A percentile compares a stretch with the other conserved stretches of the same genome.
phyloP scores from a whole-genome alignment of 2,329 filamentous ascomycete genomes.

The Ceratocystis variospora region DNA sequence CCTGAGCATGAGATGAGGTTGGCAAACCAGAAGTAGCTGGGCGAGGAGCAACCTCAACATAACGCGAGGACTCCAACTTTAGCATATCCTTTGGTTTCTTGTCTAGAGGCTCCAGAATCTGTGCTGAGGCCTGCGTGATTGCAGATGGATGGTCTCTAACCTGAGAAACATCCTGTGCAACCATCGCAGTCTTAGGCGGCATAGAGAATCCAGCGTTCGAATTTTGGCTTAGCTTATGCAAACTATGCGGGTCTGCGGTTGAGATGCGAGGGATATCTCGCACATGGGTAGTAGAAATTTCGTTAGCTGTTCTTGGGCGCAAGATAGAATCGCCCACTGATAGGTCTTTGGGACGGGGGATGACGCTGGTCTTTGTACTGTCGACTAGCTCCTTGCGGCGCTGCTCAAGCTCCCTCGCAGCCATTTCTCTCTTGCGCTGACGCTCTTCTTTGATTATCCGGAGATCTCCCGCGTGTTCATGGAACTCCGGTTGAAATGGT shows the following conservation, averaged over 20 bases:
- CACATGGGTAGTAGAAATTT: slow-evolving; percentile 25
- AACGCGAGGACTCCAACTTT: not conserved
- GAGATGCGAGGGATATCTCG: slow-evolving; percentile 45
- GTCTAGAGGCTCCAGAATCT: not conserved
- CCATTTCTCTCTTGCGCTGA: slow-evolving; percentile 55
- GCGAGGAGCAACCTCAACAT: slow-evolving; percentile 26
- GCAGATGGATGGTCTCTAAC: slow-evolving; percentile 18
- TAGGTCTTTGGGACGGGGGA: slow-evolving; percentile 57
- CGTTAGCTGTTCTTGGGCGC: slow-evolving; percentile 22
- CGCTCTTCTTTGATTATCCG: slow-evolving; percentile 45
- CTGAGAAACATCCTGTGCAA: slow-evolving; percentile 48
- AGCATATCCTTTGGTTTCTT: not conserved
- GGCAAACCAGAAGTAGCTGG: slow-evolving; percentile 46
- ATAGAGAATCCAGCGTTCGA: slow-evolving; percentile 67
- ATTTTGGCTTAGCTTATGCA: slow-evolving; percentile 35
- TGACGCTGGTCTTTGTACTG: slow-evolving; percentile 60
- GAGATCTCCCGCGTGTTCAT: slow-evolving; percentile 39
- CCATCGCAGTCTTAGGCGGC: slow-evolving; percentile 80
- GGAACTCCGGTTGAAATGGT: slow-evolving; percentile 19
- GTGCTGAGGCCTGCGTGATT: not conserved
- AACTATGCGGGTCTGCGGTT: slow-evolving; percentile 46
- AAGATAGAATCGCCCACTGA: slow-evolving; percentile 26
- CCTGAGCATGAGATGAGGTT: slow-evolving; percentile 29
- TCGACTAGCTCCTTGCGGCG: slow-evolving; percentile 71
- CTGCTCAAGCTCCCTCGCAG: slow-evolving; percentile 76